These are phyloP conservation scores for Rubus idaeus DNA, from an alignment of 306 rosid genomes.

Conservation along the genomic window DNA sequence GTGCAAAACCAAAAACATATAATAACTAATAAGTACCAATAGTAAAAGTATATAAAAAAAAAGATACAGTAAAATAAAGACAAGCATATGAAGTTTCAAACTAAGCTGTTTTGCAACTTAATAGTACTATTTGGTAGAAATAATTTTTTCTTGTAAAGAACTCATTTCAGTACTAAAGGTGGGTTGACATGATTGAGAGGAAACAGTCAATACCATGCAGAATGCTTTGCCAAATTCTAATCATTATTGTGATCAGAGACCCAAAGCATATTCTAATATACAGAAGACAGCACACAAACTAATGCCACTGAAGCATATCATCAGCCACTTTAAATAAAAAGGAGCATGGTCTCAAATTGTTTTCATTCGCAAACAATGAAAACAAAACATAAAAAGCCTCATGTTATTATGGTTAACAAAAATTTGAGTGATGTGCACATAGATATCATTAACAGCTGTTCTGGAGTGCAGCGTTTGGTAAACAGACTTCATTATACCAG, in stretches of 20 bases:
- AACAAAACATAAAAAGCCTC: not conserved
- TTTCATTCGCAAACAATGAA: not conserved
- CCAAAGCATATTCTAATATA: not conserved
- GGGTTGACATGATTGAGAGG: not conserved
- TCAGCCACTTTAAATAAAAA: not conserved
- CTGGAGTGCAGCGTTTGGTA: conserved; percentile 2
- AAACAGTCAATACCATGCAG: not conserved
- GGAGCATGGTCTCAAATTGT: not conserved
- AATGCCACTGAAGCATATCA: not conserved
- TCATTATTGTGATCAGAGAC: not conserved
- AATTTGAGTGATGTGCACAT: not conserved
- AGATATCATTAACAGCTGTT: not conserved
- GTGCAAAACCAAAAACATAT: not conserved
- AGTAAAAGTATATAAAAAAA: not conserved
- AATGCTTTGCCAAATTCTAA: not conserved
- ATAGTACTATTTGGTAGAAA: not conserved
- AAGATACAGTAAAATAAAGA: not conserved
- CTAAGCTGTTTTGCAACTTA: not conserved
- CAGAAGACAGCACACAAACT: not conserved
- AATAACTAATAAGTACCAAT: not conserved
- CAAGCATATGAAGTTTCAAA: conserved; percentile 2
- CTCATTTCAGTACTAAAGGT: not conserved
- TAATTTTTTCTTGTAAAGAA: not conserved
- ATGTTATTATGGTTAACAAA: not conserved
- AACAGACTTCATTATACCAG: not conserved